Percentiles rank a stretch among this genome's conserved stretches.
These are phyloP conservation scores for Trichoderma asperellum DNA, from an alignment of 2,329 filamentous ascomycete species.

Conservation along the genomic window DNA sequence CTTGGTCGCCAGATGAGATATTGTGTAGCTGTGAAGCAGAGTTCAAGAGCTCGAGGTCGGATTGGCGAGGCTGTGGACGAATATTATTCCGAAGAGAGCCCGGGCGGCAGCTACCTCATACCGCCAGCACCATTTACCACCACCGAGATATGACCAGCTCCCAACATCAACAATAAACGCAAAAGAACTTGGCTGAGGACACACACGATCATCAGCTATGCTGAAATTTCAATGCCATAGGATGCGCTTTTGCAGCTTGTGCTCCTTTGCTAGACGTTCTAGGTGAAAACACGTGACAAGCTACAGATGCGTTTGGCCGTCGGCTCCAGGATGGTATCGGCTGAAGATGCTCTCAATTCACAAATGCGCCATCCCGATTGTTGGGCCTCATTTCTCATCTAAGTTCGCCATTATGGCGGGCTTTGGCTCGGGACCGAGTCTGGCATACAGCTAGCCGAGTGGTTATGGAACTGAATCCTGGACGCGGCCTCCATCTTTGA, in stretches of 20 bases:
- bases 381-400: background rate
- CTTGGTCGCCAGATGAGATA: background rate
- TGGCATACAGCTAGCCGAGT: background rate
- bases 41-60: background rate
- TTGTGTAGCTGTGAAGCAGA: background rate
- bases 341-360: background rate
- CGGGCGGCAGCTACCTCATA: background rate
- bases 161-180: background rate
- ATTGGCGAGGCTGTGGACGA: background rate
- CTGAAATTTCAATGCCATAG: background rate
- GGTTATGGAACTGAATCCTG: background rate
- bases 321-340: background rate
- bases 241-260: background rate
- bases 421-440: background rate
- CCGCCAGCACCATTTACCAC: background rate
- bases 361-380: background rate
- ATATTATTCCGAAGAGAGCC: slow-evolving; percentile 3
- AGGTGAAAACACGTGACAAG: slow-evolving; percentile 22
- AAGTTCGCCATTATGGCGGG: fast-evolving
- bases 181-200: background rate
- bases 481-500: background rate
- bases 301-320: slow-evolving; percentile 21
- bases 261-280: slow-evolving; percentile 1
- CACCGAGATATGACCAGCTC: background rate
- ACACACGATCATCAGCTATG: background rate